A percentile compares a stretch with the other conserved stretches of the same genome.
These are phyloP conservation scores for Penicillium waksmanii DNA, from an alignment of 495 filamentous ascomycete genomes.

Conservation along the genomic window DNA sequence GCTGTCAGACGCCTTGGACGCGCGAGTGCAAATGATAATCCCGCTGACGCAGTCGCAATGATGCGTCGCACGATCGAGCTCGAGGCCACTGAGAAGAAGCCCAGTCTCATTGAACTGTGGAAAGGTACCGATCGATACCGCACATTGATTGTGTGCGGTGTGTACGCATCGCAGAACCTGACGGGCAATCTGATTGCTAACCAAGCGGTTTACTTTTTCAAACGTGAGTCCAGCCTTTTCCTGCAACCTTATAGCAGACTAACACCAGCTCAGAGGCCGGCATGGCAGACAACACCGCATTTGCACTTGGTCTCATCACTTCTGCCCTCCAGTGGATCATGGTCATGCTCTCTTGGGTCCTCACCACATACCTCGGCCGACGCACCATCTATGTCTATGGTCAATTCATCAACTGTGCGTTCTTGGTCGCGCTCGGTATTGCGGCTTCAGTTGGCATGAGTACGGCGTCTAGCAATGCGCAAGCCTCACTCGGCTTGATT, in stretches of 20 bases:
- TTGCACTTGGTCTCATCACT: neutral
- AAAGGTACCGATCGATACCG: slow-evolving; percentile 34
- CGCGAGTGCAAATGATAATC: slow-evolving; percentile 26
- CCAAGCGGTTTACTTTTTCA: slow-evolving; percentile 34
- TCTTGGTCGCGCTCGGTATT: slow-evolving; percentile 51
- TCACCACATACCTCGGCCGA: slow-evolving; percentile 1
- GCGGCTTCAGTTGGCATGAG: slow-evolving; percentile 43
- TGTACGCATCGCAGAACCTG: slow-evolving; percentile 34
- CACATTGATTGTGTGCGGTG: slow-evolving; percentile 36
- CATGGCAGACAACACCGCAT: slow-evolving; percentile 22
- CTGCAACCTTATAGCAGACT: slow-evolving; percentile 23
- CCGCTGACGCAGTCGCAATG: slow-evolving; percentile 54
- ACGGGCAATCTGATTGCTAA: slow-evolving; percentile 34
- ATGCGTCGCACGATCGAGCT: slow-evolving; percentile 72
- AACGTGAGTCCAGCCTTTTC: slow-evolving; percentile 28
- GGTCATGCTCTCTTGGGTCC: slow-evolving; percentile 50
- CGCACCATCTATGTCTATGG: slow-evolving; percentile 2
- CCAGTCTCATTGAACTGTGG: slow-evolving; percentile 29
- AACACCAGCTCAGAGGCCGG: slow-evolving; percentile 34
- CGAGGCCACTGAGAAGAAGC: slow-evolving; percentile 57
- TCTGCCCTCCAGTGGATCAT: slow-evolving; percentile 51
- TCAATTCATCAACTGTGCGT: slow-evolving; percentile 37
- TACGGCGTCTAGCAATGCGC: slow-evolving; percentile 43
- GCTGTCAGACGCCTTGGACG: slow-evolving; percentile 43
- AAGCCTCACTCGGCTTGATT: slow-evolving; percentile 58